A percentile compares a stretch with the other conserved stretches of the same genome.
Conservation (phyloP, 306 rosid genomes). For the Cyamopsis tetragonoloba region DNA sequence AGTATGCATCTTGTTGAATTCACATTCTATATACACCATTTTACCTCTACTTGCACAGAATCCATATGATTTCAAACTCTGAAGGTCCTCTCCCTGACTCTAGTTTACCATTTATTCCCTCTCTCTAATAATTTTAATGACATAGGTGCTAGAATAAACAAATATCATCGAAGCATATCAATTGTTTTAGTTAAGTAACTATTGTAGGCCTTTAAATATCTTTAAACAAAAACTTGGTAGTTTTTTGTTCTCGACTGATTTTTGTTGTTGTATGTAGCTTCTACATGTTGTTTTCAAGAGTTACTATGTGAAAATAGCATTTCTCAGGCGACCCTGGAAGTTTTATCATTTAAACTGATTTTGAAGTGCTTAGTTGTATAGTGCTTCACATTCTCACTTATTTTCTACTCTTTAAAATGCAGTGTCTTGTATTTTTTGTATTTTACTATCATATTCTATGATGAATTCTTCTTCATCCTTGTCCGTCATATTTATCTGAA, state of each 20-base stretch:
- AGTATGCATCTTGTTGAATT: not conserved
- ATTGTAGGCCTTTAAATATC: not conserved
- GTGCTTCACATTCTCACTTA: not conserved
- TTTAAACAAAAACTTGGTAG: not conserved
- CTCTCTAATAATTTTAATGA: not conserved
- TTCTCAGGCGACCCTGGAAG: not conserved
- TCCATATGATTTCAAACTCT: not conserved
- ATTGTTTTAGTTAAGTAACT: not conserved
- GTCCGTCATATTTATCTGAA: not conserved
- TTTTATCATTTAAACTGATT: not conserved
- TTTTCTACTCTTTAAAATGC: not conserved
- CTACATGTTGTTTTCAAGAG: not conserved
- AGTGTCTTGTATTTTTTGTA: not conserved
- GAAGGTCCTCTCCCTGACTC: not conserved
- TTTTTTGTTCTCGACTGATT: not conserved
- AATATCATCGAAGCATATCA: not conserved
- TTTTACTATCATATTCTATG: too few species aligned
- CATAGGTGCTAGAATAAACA: not conserved
- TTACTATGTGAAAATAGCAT: not conserved
- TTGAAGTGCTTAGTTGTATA: not conserved
- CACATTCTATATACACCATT: not conserved
- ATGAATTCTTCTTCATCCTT: not conserved
- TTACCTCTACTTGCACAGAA: not conserved
- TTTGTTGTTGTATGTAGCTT: not conserved
- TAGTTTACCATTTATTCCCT: not conserved